These are phyloP conservation scores for Trypanosomatidae sp. DNA, from an alignment of 208 protist genomes.

Conservation along the genomic window DNA sequence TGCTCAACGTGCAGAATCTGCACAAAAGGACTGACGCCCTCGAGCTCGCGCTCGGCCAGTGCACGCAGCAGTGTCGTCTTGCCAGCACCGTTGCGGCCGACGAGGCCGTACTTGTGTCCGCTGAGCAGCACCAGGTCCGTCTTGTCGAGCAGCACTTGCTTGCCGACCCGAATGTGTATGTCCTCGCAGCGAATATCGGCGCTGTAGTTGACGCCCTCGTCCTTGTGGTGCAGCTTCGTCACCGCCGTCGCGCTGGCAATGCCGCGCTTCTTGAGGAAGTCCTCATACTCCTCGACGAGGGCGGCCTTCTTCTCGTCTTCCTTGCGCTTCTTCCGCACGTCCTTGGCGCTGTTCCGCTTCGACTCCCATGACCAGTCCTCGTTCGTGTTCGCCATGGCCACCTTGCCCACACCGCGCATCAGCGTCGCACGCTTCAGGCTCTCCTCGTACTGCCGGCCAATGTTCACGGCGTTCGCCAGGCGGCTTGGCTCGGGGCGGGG, in stretches of 20 bases:
- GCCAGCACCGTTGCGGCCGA: slow-evolving; percentile 92
- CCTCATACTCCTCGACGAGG: slow-evolving; percentile 80
- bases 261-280: slow-evolving; percentile 77
- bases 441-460: slow-evolving; percentile 81
- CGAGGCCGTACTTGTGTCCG: slow-evolving; percentile 92
- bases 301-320: slow-evolving; percentile 86
- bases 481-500: slow-evolving; percentile 52
- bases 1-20: slow-evolving; percentile 98
- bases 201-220: slow-evolving; percentile 55
- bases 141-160: slow-evolving; percentile 68
- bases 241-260: slow-evolving; percentile 58
- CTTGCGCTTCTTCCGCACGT: slow-evolving; percentile 76
- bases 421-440: slow-evolving; percentile 68
- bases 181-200: slow-evolving; percentile 78
- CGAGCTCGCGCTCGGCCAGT: slow-evolving; percentile 85
- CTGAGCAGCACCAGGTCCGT: slow-evolving; percentile 71
- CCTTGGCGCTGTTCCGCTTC: slow-evolving; percentile 79
- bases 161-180: slow-evolving; percentile 86
- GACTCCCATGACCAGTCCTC: slow-evolving; percentile 84
- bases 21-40: slow-evolving; percentile 92
- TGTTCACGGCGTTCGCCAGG: slow-evolving; percentile 69
- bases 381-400: slow-evolving; percentile 75
- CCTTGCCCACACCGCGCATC: slow-evolving; percentile 75
- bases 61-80: slow-evolving; percentile 94
- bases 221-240: slow-evolving; percentile 80